Evolutionary conservation across 1,284 basidiomycete species (phyloP).

Genomic region (Trichosporon ovoides): DNA sequence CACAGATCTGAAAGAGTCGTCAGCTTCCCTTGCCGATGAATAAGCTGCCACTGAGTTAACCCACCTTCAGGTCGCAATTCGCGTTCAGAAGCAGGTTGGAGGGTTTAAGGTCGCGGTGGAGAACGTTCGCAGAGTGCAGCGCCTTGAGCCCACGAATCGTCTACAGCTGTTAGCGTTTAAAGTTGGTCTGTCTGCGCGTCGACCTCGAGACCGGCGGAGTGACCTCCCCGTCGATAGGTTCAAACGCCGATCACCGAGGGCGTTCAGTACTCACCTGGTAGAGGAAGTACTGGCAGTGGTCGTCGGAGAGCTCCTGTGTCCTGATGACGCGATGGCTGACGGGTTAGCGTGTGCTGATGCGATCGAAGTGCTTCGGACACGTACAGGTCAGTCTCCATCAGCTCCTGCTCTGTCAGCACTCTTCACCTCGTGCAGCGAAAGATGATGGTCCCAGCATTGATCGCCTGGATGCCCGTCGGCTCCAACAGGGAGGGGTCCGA

Average conservation of each 20-base stretch:
- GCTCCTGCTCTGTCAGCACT: conserved; percentile 13
- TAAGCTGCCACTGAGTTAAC: too few species aligned
- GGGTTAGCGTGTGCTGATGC: conserved; percentile 9
- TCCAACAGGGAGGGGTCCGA: too few species aligned
- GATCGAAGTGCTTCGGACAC: background rate
- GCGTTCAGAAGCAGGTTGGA: conserved; percentile 87
- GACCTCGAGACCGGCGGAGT: background rate
- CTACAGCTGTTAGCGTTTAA: conserved; percentile 46
- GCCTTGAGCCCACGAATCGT: conserved; percentile 86
- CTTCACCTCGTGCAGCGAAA: background rate
- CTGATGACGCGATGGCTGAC: conserved; percentile 60
- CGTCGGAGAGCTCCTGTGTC: conserved; percentile 75
- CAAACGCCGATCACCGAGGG: background rate
- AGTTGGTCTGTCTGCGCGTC: background rate
- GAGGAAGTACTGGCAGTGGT: conserved; percentile 92
- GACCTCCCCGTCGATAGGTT: background rate
- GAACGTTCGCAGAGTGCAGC: conserved; percentile 80
- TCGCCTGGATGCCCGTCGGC: too few species aligned
- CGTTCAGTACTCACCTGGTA: conserved; percentile 62
- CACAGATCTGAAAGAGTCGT: conserved; percentile 59
- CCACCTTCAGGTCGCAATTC: conserved; percentile 87
- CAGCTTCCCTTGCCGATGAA: too few species aligned
- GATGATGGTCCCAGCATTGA: too few species aligned
- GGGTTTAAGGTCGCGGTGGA: conserved; percentile 92
- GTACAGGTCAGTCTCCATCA: conserved; percentile 58